These are phyloP conservation scores for Debaryomycetaceae sp. DNA, from an alignment of 1,139 yeast species.

Conservation along the genomic window DNA sequence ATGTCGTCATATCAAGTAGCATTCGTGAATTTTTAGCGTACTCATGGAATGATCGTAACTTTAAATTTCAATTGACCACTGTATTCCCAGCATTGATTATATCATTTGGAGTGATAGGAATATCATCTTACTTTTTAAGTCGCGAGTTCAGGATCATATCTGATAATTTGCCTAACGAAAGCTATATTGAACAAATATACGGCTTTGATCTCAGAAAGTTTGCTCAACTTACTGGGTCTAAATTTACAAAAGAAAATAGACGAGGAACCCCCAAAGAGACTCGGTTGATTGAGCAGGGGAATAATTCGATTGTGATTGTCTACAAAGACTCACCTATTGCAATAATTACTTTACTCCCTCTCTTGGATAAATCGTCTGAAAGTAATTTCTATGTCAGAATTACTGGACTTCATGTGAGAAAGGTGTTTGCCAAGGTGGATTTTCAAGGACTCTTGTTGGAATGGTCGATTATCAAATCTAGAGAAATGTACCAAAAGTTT, in stretches of 20 bases:
- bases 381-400: slow-evolving; percentile 46
- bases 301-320: slow-evolving; percentile 51
- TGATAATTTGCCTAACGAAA: slow-evolving; percentile 29
- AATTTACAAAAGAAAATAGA: slow-evolving; percentile 20
- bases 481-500: slow-evolving; percentile 34
- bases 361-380: slow-evolving; percentile 32
- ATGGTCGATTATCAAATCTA: slow-evolving; percentile 55
- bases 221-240: slow-evolving; percentile 24
- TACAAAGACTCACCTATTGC: slow-evolving; percentile 73
- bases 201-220: slow-evolving; percentile 53
- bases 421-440: slow-evolving; percentile 61
- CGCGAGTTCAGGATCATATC: slow-evolving; percentile 49
- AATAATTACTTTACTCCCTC: slow-evolving; percentile 41
- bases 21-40: slow-evolving; percentile 30
- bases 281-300: slow-evolving; percentile 27
- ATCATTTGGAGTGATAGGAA: slow-evolving; percentile 25
- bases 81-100: slow-evolving; percentile 25
- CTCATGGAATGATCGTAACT: slow-evolving; percentile 21
- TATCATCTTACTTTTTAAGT: slow-evolving; percentile 26
- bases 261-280: slow-evolving; percentile 20
- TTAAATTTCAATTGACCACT: slow-evolving; percentile 22
- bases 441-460: slow-evolving; percentile 58
- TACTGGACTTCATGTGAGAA: slow-evolving; percentile 59
- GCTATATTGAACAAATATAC: slow-evolving; percentile 42
- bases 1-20: slow-evolving; percentile 32